Evolutionary conservation across 2,329 filamentous ascomycete genomes (phyloP).

Genomic region (Spiromastix sp.): DNA sequence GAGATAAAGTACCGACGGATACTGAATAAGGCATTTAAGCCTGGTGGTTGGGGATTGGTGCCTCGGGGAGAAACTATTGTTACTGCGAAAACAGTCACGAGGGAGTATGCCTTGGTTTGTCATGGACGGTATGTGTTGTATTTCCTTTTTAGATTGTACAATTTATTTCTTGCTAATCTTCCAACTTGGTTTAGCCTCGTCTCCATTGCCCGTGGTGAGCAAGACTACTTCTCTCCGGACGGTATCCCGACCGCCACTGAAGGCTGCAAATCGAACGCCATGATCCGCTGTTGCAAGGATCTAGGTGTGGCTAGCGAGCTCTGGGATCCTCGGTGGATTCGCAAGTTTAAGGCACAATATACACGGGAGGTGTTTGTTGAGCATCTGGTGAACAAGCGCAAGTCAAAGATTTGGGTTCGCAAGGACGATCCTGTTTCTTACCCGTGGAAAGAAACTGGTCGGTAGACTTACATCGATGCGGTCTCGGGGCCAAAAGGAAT

Average conservation of each 20-base stretch:
- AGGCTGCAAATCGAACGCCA: slow-evolving; percentile 92
- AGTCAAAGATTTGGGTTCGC: slow-evolving; percentile 73
- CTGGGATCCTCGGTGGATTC: slow-evolving; percentile 90
- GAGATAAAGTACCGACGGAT: slow-evolving; percentile 97
- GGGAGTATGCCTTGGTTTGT: slow-evolving; percentile 86
- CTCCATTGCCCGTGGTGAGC: slow-evolving; percentile 85
- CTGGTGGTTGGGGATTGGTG: slow-evolving; percentile 89
- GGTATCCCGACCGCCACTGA: slow-evolving; percentile 90
- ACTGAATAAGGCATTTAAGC: slow-evolving; percentile 82
- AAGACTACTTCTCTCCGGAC: slow-evolving; percentile 83
- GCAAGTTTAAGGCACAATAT: slow-evolving; percentile 64
- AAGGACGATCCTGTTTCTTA: slow-evolving; percentile 68
- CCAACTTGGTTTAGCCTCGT: slow-evolving; percentile 54
- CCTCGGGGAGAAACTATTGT: slow-evolving; percentile 78
- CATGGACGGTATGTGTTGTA: slow-evolving; percentile 58
- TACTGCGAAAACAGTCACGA: slow-evolving; percentile 67
- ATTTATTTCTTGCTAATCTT: neutral
- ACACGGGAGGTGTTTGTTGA: slow-evolving; percentile 82
- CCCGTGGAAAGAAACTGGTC: slow-evolving; percentile 46
- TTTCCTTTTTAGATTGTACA: slow-evolving; percentile 6
- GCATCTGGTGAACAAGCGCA: slow-evolving; percentile 77
- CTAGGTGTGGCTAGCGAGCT: slow-evolving; percentile 88
- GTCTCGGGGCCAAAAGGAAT: no score
- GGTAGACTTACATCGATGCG: neutral
- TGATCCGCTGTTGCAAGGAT: slow-evolving; percentile 98